A percentile compares a stretch with the other conserved stretches of the same genome.
Conservation (phyloP, 805 yeast genomes). For the Suhomyces pyralidae region DNA sequence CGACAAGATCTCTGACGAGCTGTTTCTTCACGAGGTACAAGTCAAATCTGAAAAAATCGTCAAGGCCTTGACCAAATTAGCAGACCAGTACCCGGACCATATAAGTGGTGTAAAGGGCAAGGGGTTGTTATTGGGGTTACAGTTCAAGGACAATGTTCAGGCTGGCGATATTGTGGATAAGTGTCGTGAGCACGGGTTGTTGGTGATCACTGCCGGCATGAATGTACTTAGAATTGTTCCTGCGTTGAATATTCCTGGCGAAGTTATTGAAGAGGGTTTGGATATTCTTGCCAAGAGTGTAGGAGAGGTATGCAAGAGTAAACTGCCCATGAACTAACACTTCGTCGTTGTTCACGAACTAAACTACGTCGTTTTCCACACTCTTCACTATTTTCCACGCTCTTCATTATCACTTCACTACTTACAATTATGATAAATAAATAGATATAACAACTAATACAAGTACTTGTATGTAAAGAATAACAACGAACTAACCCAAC, state of each 20-base stretch:
- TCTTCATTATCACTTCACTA: too few species aligned
- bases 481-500: too few species aligned
- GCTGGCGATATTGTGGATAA: constrained; percentile 61
- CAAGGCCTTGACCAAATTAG: constrained; percentile 48
- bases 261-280: constrained; percentile 67
- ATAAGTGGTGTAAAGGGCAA: constrained; percentile 78
- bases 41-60: constrained; percentile 57
- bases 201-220: constrained; percentile 88
- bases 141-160: constrained; percentile 53
- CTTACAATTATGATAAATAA: too few species aligned
- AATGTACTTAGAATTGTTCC: constrained; percentile 91
- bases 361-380: too few species aligned
- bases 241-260: constrained; percentile 77
- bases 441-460: too few species aligned
- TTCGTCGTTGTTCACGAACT: too few species aligned
- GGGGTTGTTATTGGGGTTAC: constrained; percentile 84
- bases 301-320: constrained; percentile 9
- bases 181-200: constrained; percentile 76
- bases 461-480: too few species aligned
- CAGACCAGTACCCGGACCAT: constrained; percentile 54
- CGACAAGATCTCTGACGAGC: constrained; percentile 57
- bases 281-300: constrained; percentile 61
- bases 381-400: too few species aligned
- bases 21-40: constrained; percentile 59
- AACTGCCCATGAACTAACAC: too few species aligned